Evolutionary conservation across 768 basidiomycete species (phyloP).

Genomic region (Pisolithus orientalis): DNA sequence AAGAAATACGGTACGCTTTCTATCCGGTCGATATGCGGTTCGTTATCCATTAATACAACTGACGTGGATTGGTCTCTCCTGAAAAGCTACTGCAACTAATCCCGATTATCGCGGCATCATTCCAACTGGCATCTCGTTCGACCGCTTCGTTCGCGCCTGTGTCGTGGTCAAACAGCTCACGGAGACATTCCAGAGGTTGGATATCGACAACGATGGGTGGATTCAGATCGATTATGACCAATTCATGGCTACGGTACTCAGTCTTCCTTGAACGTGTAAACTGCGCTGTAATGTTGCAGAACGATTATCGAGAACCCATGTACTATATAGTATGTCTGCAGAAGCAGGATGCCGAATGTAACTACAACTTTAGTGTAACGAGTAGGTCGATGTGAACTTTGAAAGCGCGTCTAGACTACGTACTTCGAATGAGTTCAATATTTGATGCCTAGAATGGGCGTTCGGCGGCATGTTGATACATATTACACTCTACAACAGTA

Average conservation of each 20-base stretch:
- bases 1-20: conserved; percentile 66
- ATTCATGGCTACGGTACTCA: conserved; percentile 47
- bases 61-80: conserved; percentile 25
- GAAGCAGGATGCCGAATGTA: too few relatives aligned
- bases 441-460: not conserved
- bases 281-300: too few relatives aligned
- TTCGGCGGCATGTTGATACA: not conserved
- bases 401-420: too few relatives aligned
- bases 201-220: conserved; percentile 55
- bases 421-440: too few relatives aligned
- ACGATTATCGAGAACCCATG: too few relatives aligned
- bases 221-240: conserved; percentile 48
- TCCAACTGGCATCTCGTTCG: conserved; percentile 68
- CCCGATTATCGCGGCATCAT: conserved; percentile 28
- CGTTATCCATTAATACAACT: too few relatives aligned
- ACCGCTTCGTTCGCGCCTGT: conserved; percentile 82
- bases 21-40: not conserved
- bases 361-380: too few relatives aligned
- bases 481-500: too few relatives aligned
- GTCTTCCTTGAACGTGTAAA: conserved; percentile 31
- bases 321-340: too few relatives aligned
- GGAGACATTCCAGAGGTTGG: conserved; percentile 62
- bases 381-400: too few relatives aligned
- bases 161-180: conserved; percentile 75
- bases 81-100: conserved; percentile 42